phyloP scores from a whole-genome alignment of 768 basidiomycete genomes.

The Pholiota conissans region DNA sequence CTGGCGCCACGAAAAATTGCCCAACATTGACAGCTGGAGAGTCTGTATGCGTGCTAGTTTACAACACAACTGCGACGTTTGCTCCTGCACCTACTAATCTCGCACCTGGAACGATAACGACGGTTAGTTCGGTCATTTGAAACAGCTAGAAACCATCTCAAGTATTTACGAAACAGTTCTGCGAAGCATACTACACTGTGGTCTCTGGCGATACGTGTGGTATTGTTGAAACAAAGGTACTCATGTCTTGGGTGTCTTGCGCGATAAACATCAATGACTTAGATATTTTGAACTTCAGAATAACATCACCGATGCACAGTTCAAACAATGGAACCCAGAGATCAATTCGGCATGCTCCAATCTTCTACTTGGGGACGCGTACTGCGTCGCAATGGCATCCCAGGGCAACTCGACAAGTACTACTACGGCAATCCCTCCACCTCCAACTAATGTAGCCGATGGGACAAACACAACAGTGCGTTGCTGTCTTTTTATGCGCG shows the following conservation, averaged over 20 bases:
- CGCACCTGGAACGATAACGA: slow-evolving; percentile 9
- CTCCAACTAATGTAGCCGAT: slow-evolving; percentile 15
- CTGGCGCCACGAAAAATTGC: background rate
- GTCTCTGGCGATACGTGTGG: slow-evolving; percentile 21
- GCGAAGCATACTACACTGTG: slow-evolving; percentile 22
- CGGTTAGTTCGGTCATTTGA: slow-evolving; percentile 1
- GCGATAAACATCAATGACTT: background rate
- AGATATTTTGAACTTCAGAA: slow-evolving; percentile 2
- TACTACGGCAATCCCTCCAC: slow-evolving; percentile 11
- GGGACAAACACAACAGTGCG: slow-evolving; percentile 15
- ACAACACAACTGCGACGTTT: slow-evolving; percentile 4
- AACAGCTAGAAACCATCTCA: background rate
- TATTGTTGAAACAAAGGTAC: slow-evolving; percentile 13
- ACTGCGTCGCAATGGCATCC: slow-evolving; percentile 16
- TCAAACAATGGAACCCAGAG: slow-evolving; percentile 19
- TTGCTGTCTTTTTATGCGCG: background rate
- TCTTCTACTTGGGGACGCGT: slow-evolving; percentile 18
- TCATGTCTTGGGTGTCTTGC: too few species aligned
- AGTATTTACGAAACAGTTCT: slow-evolving; percentile 3
- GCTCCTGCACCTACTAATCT: slow-evolving; percentile 11
- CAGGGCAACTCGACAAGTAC: slow-evolving; percentile 7
- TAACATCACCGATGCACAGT: slow-evolving; percentile 13
- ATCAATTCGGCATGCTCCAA: slow-evolving; percentile 20
- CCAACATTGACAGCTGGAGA: background rate
- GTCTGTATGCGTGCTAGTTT: slow-evolving; percentile 1